Evolutionary conservation across 164 flowering plant species (phyloP).

Genomic region (Tetrastigma voinierianum): DNA sequence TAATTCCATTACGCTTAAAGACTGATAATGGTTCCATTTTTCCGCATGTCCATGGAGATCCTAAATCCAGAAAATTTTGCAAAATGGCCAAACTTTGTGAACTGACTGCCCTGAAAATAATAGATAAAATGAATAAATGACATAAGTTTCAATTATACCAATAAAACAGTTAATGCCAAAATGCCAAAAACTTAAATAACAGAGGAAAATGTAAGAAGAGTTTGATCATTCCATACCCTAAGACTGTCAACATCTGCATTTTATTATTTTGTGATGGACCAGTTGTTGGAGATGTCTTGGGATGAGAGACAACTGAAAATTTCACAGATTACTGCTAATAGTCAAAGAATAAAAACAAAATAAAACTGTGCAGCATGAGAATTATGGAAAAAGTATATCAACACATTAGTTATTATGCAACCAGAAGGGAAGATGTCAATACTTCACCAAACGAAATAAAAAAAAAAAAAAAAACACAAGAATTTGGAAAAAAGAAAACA

Average conservation of each 20-base stretch:
- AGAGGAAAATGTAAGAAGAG: background rate
- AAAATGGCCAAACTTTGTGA: constrained; percentile 22
- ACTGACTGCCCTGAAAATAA: constrained; percentile 30
- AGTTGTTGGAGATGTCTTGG: constrained; percentile 12
- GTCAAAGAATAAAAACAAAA: background rate
- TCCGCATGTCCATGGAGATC: constrained; percentile 60
- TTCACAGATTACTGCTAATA: background rate
- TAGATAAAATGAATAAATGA: background rate
- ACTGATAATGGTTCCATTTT: constrained; percentile 65
- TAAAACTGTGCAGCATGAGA: no score
- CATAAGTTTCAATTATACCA: background rate
- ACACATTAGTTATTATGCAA: background rate
- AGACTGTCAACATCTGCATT: constrained; percentile 13
- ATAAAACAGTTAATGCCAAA: no score
- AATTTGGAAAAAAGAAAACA: no score
- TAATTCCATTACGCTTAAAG: constrained; percentile 66
- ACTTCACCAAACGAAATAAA: background rate
- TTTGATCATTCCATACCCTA: constrained; percentile 34
- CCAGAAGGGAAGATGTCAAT: background rate
- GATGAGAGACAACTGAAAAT: constrained; percentile 23
- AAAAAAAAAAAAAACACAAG: no score
- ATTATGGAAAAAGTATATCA: background rate
- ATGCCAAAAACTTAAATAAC: background rate
- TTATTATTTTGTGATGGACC: constrained; percentile 16
- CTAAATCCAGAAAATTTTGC: constrained; percentile 60